A percentile compares a stretch with the other conserved stretches of the same genome.
These are phyloP conservation scores for Pseudonitzschia multistriata DNA, from an alignment of 108 stramenopile species.

Conservation along the genomic window DNA sequence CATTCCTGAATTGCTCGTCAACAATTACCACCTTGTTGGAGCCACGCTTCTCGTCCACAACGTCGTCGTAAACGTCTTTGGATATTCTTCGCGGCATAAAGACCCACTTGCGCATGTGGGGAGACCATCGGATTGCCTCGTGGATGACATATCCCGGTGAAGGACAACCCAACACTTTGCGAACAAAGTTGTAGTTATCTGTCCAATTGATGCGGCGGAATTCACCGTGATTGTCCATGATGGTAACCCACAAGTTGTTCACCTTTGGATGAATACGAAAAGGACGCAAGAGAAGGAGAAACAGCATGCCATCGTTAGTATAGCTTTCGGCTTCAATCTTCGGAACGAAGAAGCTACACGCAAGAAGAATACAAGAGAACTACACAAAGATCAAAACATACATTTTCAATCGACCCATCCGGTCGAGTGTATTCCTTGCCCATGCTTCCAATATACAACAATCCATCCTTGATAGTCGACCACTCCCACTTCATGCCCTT, in stretches of 20 bases:
- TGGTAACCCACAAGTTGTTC: constrained; percentile 91
- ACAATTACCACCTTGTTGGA: constrained; percentile 86
- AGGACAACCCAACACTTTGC: constrained; percentile 66
- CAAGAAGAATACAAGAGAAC: no score
- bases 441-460: constrained; percentile 88
- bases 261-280: constrained; percentile 9
- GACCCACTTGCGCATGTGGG: constrained; percentile 85
- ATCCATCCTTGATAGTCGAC: constrained; percentile 90
- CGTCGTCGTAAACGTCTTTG: constrained; percentile 82
- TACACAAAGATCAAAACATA: neutral
- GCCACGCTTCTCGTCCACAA: constrained; percentile 82
- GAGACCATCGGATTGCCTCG: constrained; percentile 90
- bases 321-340: neutral
- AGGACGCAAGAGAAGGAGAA: neutral
- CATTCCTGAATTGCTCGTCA: constrained; percentile 68
- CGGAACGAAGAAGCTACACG: neutral
- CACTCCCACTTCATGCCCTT: constrained; percentile 97
- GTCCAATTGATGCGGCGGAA: constrained; percentile 80
- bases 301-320: no score
- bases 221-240: constrained; percentile 71
- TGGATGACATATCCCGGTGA: constrained; percentile 89
- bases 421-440: constrained; percentile 90
- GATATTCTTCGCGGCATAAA: constrained; percentile 92
- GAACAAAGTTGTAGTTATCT: constrained; percentile 76
- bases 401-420: constrained; percentile 80